Percentiles rank a stretch among this genome's conserved stretches.
phyloP scores from a whole-genome alignment of 176 grass and related monocot genomes.

The Eleusine coracana region DNA sequence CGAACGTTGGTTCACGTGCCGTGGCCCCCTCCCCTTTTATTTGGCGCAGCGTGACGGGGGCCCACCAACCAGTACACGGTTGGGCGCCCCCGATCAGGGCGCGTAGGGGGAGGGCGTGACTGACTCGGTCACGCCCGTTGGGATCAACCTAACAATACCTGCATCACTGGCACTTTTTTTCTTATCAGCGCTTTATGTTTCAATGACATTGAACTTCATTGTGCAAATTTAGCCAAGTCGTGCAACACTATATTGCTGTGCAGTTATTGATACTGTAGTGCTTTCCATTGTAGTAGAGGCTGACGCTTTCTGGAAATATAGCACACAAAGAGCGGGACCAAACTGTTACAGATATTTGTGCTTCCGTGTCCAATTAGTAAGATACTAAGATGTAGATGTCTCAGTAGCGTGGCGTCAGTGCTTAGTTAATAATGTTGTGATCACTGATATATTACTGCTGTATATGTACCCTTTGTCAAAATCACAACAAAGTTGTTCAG shows the following conservation, averaged over 20 bases:
- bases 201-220: neutral
- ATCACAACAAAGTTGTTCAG: neutral
- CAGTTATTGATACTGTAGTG: neutral
- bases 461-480: neutral
- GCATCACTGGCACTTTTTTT: neutral
- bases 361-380: neutral
- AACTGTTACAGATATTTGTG: neutral
- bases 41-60: too few relatives aligned
- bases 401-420: neutral
- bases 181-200: neutral
- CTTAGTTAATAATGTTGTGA: slow-evolving; percentile 2
- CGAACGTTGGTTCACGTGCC: too few relatives aligned
- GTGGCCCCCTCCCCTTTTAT: too few relatives aligned
- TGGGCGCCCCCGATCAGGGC: too few relatives aligned
- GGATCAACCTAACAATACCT: neutral
- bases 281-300: neutral
- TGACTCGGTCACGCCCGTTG: too few relatives aligned
- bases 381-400: neutral
- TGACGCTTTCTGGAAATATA: neutral
- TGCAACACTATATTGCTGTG: neutral
- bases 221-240: neutral
- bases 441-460: neutral
- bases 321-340: too few relatives aligned
- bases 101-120: too few relatives aligned
- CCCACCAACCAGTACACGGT: too few relatives aligned